phyloP scores from a whole-genome alignment of 1,284 basidiomycete species.

The Cryptococcus hybrid region DNA sequence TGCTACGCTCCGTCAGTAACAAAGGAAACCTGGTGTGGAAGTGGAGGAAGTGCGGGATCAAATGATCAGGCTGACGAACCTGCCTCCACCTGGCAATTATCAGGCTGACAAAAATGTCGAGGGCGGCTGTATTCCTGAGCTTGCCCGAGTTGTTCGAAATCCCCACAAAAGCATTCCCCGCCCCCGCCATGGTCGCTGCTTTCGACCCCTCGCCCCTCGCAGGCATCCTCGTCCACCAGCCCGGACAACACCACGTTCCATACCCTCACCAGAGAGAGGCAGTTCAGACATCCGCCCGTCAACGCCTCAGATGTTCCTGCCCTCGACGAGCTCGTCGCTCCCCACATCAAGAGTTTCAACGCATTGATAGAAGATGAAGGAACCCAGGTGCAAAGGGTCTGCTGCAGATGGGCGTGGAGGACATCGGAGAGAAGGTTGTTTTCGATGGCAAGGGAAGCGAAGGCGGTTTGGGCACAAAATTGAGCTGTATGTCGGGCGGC shows the following conservation, averaged over 20 bases:
- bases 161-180: no score
- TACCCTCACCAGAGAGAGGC: conserved; percentile 77
- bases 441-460: conserved; percentile 72
- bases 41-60: no score
- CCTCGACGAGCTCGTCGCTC: conserved; percentile 88
- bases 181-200: conserved; percentile 12
- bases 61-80: no score
- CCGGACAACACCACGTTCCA: conserved; percentile 59
- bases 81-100: no score
- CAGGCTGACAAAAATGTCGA: no score
- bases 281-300: conserved; percentile 74
- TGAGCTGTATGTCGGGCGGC: conserved; percentile 62
- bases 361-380: conserved; percentile 79
- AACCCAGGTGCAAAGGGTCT: conserved; percentile 69
- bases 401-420: conserved; percentile 73
- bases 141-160: no score
- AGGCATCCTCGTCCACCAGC: conserved; percentile 25
- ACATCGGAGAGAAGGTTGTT: conserved; percentile 85
- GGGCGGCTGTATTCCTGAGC: no score
- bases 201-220: conserved; percentile 42
- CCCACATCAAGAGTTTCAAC: conserved; percentile 97
- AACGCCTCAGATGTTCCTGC: conserved; percentile 71
- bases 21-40: no score
- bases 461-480: conserved; percentile 71
- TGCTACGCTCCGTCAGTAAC: no score